These are phyloP conservation scores for barley (Hordeum vulgare) DNA, from an alignment of 176 grass and related monocot species.

Conservation along the genomic window MorexV3_pseudomolecules_assembly NC_058522.1:299868381-299868880, in stretches of 20 bases:
- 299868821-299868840: background rate
- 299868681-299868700: slow-evolving; percentile 4
- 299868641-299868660: background rate
- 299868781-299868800: slow-evolving; percentile 11
- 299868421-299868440: slow-evolving; percentile 2
- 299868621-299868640: background rate
- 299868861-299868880: slow-evolving; percentile 3
- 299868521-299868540: background rate
- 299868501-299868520: slow-evolving; percentile 4
- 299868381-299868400: background rate
- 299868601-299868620: background rate
- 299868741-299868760: background rate
- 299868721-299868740: background rate
- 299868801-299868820: slow-evolving; percentile 1
- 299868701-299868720: slow-evolving; percentile 1
- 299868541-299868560: background rate
- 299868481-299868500: background rate
- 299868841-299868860: background rate
- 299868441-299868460: slow-evolving; percentile 14
- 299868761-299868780: background rate
- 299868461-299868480: background rate
- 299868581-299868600: background rate
- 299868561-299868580: background rate
- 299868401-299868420: background rate
- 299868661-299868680: background rate